phyloP scores from a whole-genome alignment of 2,329 filamentous ascomycete genomes.

The Diplodia intermedia region DNA sequence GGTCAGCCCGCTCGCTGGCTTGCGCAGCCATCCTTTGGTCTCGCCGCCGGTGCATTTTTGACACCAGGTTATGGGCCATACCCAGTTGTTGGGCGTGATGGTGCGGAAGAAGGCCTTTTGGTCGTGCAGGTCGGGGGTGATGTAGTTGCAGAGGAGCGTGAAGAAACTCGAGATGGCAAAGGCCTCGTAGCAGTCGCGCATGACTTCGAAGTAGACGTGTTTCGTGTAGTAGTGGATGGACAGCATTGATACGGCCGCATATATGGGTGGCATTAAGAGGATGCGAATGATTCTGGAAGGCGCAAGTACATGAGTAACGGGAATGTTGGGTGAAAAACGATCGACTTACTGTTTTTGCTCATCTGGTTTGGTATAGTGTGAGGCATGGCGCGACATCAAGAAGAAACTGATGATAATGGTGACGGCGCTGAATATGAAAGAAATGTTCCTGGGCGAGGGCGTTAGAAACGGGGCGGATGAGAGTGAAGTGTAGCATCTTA shows the following conservation, averaged over 20 bases:
- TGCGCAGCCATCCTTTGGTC: slow-evolving; percentile 70
- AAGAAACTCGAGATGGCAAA: slow-evolving; percentile 90
- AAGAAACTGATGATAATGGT: slow-evolving; percentile 60
- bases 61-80: slow-evolving; percentile 74
- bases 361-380: slow-evolving; percentile 64
- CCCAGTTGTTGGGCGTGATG: slow-evolving; percentile 73
- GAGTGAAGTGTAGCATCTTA: background rate
- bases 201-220: slow-evolving; percentile 79
- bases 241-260: slow-evolving; percentile 75
- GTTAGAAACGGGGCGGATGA: background rate
- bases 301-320: no score
- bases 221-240: slow-evolving; percentile 77
- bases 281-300: slow-evolving; percentile 77
- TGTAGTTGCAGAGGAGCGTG: slow-evolving; percentile 79
- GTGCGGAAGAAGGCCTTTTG: slow-evolving; percentile 83
- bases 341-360: slow-evolving; percentile 64
- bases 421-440: slow-evolving; percentile 60
- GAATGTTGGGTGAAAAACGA: slow-evolving; percentile 29
- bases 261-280: slow-evolving; percentile 85
- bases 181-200: slow-evolving; percentile 86
- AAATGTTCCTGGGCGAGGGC: slow-evolving; percentile 47
- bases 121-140: slow-evolving; percentile 75
- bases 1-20: slow-evolving; percentile 78
- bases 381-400: slow-evolving; percentile 64
- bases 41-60: slow-evolving; percentile 74